phyloP scores from a whole-genome alignment of 257 asterid genomes.

The Oldenlandia corymbosa region DNA sequence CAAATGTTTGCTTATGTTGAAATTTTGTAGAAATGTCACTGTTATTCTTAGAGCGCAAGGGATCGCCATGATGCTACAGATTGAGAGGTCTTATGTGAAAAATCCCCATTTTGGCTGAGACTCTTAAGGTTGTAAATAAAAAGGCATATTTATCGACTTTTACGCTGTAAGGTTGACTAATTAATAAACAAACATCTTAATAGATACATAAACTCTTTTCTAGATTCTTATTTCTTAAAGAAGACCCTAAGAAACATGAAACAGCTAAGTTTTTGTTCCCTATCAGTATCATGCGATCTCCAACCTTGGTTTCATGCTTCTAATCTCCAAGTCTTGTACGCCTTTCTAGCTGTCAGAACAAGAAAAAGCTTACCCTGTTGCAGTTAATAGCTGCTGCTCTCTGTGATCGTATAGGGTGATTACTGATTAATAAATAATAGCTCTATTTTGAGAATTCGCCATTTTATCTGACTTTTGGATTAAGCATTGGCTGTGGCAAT shows the following conservation, averaged over 20 bases:
- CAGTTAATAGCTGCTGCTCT: background rate
- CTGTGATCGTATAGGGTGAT: no score
- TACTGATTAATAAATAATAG: no score
- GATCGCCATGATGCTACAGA: background rate
- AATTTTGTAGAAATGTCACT: background rate
- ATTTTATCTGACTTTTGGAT: background rate
- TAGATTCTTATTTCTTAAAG: background rate
- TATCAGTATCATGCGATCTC: no score
- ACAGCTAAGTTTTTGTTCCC: no score
- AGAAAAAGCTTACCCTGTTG: background rate
- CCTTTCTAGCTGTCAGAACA: no score
- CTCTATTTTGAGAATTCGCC: no score
- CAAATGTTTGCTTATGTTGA: slow-evolving; percentile 8
- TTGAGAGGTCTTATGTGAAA: background rate
- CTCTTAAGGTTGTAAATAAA: slow-evolving; percentile 1
- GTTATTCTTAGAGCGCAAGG: slow-evolving; percentile 1
- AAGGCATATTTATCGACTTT: background rate
- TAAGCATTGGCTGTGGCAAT: background rate
- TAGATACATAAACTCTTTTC: background rate
- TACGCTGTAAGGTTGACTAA: background rate
- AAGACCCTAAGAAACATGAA: background rate
- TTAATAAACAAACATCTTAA: background rate
- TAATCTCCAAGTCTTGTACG: background rate
- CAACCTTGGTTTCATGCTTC: background rate
- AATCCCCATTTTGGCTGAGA: background rate